These are phyloP conservation scores for Candida silvicultrix DNA, from an alignment of 805 yeast genomes.

Conservation along the genomic window DNA sequence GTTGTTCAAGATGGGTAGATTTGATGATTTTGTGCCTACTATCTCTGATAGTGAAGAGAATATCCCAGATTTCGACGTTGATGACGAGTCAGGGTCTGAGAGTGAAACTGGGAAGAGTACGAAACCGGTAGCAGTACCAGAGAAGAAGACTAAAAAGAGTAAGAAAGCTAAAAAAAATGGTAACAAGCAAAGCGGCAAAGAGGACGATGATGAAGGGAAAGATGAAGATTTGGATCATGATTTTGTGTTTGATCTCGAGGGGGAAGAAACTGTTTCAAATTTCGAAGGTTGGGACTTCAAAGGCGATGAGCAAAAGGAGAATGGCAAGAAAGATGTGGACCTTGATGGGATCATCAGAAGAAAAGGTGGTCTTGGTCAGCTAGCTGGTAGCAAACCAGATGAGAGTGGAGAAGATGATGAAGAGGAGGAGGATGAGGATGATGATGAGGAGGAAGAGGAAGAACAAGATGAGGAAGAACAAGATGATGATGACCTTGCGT, in stretches of 20 bases:
- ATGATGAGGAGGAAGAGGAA: constrained; percentile 25
- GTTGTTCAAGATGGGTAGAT: constrained; percentile 17
- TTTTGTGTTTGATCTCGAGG: constrained; percentile 65
- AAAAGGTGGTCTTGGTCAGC: constrained; percentile 69
- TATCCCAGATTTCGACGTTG: constrained; percentile 44
- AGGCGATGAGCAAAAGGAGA: constrained; percentile 31
- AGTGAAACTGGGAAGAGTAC: constrained; percentile 13
- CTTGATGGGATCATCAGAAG: constrained; percentile 81
- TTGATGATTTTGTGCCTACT: constrained; percentile 63
- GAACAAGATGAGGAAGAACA: constrained; percentile 26
- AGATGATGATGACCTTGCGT: constrained; percentile 35
- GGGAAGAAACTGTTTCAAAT: constrained; percentile 37
- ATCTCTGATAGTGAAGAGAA: constrained; percentile 76
- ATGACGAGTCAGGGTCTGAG: constrained; percentile 33
- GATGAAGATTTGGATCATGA: constrained; percentile 66
- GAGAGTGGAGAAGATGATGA: constrained; percentile 32
- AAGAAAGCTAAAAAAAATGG: constrained; percentile 10
- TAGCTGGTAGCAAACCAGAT: constrained; percentile 38
- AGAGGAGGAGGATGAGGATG: constrained; percentile 37
- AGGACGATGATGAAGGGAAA: constrained; percentile 28
- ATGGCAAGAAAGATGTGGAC: constrained; percentile 59
- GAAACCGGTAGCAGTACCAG: constrained; percentile 14
- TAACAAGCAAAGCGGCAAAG: constrained; percentile 10
- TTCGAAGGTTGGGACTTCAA: constrained; percentile 86
- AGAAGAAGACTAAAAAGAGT: constrained; percentile 17